Conservation (phyloP, 2,329 filamentous ascomycete genomes). For the Fusarium clavum region DNA sequence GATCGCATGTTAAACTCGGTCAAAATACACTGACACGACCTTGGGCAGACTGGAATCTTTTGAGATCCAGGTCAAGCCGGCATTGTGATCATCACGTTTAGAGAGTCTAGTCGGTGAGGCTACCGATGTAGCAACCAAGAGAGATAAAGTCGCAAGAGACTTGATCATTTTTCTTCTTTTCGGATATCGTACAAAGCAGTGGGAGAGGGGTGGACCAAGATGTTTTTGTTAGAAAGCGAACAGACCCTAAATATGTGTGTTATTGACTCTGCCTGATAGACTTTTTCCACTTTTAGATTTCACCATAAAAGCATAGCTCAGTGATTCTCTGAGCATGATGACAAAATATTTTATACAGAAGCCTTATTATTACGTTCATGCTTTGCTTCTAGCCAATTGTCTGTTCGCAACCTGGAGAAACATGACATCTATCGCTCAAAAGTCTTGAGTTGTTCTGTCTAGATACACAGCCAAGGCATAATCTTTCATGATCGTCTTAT, state of each 20-base stretch:
- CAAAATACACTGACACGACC: slow-evolving; percentile 38
- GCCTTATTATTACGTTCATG: not conserved
- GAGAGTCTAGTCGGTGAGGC: not conserved
- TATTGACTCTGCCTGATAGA: not conserved
- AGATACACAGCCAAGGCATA: not conserved
- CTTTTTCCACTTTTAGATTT: not conserved
- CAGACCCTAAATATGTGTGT: not conserved
- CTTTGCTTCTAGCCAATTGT: not conserved
- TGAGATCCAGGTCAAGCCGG: not conserved
- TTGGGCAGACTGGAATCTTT: slow-evolving; percentile 37
- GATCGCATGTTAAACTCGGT: not conserved
- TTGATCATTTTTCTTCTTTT: not conserved
- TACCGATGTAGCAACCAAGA: not conserved
- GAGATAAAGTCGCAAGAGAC: not conserved
- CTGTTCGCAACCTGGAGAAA: not conserved
- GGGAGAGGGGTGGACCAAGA: too few species aligned
- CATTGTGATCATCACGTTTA: not conserved
- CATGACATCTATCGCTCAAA: not conserved
- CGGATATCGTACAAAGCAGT: not conserved
- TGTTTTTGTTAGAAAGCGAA: not conserved
- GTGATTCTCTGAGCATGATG: not conserved
- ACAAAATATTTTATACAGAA: not conserved
- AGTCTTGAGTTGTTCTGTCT: not conserved
- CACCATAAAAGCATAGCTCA: not conserved
- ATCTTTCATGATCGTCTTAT: not conserved